Percentiles rank a stretch among this genome's conserved stretches.
Evolutionary conservation across 208 protist species (phyloP).

Genomic region (Trypanosomatidae sp.): DNA sequence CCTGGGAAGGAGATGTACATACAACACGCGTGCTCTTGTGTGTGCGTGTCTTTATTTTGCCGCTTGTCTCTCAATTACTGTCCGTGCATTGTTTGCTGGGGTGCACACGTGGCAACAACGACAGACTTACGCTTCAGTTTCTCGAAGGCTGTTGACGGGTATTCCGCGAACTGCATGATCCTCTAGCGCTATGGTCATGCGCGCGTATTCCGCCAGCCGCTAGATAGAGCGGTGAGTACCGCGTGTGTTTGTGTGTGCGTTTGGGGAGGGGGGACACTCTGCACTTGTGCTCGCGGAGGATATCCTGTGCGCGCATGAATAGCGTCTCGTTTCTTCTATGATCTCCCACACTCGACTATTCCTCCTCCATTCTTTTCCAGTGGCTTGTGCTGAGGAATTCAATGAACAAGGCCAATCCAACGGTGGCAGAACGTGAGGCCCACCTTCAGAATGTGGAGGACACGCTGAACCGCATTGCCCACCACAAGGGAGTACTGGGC

Average conservation of each 20-base stretch:
- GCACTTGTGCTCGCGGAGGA: neutral
- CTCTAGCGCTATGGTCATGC: neutral
- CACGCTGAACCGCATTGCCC: slow-evolving; percentile 66
- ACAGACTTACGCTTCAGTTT: neutral
- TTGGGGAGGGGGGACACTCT: neutral
- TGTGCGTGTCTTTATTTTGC: slow-evolving; percentile 2
- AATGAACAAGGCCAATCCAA: slow-evolving; percentile 26
- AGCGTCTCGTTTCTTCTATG: neutral
- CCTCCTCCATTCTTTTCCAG: neutral
- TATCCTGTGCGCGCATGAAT: neutral
- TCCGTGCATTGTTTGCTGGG: neutral
- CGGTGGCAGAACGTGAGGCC: slow-evolving; percentile 48
- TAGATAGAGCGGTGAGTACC: neutral
- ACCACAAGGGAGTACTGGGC: slow-evolving; percentile 76
- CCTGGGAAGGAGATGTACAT: slow-evolving; percentile 1
- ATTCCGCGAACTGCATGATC: neutral
- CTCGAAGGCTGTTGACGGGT: neutral
- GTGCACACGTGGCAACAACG: neutral
- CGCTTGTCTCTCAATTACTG: neutral
- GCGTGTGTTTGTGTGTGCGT: neutral
- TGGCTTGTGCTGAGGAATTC: slow-evolving; percentile 5
- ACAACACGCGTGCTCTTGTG: neutral
- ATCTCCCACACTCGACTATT: slow-evolving; percentile 4
- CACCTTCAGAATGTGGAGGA: slow-evolving; percentile 67
- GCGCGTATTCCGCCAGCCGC: neutral